phyloP scores from a whole-genome alignment of 352 stramenopile species.

The Phytophthora litchii region DNA sequence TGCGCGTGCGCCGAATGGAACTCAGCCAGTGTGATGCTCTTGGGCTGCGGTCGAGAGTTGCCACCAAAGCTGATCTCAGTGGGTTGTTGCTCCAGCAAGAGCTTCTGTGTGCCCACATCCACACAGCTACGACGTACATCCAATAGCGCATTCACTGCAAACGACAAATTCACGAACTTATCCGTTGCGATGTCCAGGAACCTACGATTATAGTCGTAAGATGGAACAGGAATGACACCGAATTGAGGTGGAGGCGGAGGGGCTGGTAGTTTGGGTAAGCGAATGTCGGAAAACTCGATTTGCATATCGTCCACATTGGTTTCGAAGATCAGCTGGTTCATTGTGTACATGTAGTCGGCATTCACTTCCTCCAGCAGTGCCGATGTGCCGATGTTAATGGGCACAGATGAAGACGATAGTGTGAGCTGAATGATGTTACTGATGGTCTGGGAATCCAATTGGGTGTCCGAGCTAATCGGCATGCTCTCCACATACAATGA shows the following conservation, averaged over 20 bases:
- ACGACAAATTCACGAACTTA: constrained; percentile 73
- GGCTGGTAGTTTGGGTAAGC: constrained; percentile 36
- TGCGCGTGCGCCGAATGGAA: constrained; percentile 73
- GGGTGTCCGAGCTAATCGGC: constrained; percentile 66
- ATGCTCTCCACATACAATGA: constrained; percentile 79
- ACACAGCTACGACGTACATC: constrained; percentile 77
- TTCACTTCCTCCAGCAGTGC: constrained; percentile 90
- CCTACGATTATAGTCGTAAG: constrained; percentile 76
- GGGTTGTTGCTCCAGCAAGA: constrained; percentile 74
- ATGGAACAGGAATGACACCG: constrained; percentile 54
- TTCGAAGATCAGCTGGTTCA: constrained; percentile 94
- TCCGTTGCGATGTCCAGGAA: constrained; percentile 65
- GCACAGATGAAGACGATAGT: constrained; percentile 60
- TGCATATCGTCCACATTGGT: constrained; percentile 69
- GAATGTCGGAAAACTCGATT: constrained; percentile 61
- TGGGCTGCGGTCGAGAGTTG: constrained; percentile 30
- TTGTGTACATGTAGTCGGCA: constrained; percentile 90
- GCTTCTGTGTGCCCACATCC: constrained; percentile 59
- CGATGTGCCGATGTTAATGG: constrained; percentile 60
- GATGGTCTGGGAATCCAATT: constrained; percentile 73
- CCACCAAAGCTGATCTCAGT: constrained; percentile 68
- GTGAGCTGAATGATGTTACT: constrained; percentile 76
- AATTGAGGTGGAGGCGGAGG: constrained; percentile 42
- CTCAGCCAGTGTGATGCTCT: constrained; percentile 77
- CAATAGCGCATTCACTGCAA: constrained; percentile 72